Conservation (phyloP, 805 yeast species). For the Candida verbasci region DNA sequence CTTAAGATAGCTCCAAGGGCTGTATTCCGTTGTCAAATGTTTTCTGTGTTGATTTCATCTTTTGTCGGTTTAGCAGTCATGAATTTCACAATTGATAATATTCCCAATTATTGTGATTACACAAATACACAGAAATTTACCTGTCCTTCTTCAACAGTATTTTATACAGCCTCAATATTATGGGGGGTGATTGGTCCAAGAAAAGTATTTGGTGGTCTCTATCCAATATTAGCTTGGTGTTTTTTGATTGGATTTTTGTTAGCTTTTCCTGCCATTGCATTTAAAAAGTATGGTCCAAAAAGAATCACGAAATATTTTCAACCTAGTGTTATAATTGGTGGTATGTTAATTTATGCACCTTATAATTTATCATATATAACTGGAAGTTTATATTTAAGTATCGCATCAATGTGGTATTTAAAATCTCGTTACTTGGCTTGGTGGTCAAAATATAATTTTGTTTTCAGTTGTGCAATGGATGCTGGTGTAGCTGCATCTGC, state of each 20-base stretch:
- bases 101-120: constrained; percentile 17
- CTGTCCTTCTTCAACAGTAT: constrained; percentile 26
- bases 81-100: constrained; percentile 15
- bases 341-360: constrained; percentile 41
- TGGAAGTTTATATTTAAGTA: constrained; percentile 50
- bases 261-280: constrained; percentile 13
- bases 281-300: constrained; percentile 15
- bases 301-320: constrained; percentile 31
- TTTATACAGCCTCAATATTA: constrained; percentile 41
- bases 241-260: constrained; percentile 45
- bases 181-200: constrained; percentile 54
- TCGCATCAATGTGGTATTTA: constrained; percentile 46
- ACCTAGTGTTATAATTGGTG: constrained; percentile 46
- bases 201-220: constrained; percentile 47
- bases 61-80: constrained; percentile 18
- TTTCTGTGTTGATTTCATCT: constrained; percentile 16
- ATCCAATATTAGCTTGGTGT: constrained; percentile 46
- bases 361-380: constrained; percentile 45
- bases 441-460: constrained; percentile 68
- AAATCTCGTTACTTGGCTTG: constrained; percentile 41
- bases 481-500: constrained; percentile 56
- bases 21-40: constrained; percentile 28
- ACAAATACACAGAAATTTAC: constrained; percentile 18
- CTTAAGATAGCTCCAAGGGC: constrained; percentile 40
- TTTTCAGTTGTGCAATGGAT: constrained; percentile 47